Evolutionary conservation across 1,284 basidiomycete species (phyloP).

Genomic region (Leucoagaricus sp.): DNA sequence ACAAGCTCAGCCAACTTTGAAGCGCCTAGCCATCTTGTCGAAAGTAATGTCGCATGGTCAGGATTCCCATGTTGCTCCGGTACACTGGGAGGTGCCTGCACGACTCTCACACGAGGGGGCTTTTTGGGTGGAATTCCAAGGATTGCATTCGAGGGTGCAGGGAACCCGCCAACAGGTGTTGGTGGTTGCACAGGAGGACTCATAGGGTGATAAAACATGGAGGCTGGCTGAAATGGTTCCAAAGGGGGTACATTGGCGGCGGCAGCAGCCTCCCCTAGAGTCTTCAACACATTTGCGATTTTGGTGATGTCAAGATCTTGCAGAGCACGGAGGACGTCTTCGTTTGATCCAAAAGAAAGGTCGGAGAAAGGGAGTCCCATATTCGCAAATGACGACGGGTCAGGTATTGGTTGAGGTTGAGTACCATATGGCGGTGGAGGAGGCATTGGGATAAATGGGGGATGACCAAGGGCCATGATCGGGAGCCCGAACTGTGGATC

Average conservation of each 20-base stretch:
- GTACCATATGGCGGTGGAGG: neutral
- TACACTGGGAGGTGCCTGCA: slow-evolving; percentile 30
- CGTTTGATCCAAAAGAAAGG: slow-evolving; percentile 60
- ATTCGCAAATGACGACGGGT: slow-evolving; percentile 22
- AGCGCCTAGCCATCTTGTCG: slow-evolving; percentile 76
- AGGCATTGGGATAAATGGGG: slow-evolving; percentile 16
- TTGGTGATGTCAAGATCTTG: slow-evolving; percentile 73
- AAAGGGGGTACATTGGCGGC: slow-evolving; percentile 41
- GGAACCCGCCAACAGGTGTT: slow-evolving; percentile 5
- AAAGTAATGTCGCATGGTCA: slow-evolving; percentile 51
- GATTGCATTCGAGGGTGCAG: slow-evolving; percentile 28
- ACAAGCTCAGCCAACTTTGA: slow-evolving; percentile 67
- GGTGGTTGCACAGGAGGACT: neutral
- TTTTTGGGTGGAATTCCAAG: slow-evolving; percentile 25
- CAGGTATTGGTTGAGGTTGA: slow-evolving; percentile 24
- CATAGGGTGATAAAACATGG: slow-evolving; percentile 34
- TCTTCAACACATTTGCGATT: slow-evolving; percentile 63
- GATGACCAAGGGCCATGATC: slow-evolving; percentile 20
- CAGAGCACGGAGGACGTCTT: slow-evolving; percentile 69
- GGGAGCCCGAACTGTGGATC: slow-evolving; percentile 19
- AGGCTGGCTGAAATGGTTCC: slow-evolving; percentile 23
- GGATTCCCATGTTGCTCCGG: slow-evolving; percentile 32
- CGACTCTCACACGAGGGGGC: slow-evolving; percentile 22
- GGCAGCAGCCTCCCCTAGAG: slow-evolving; percentile 57
- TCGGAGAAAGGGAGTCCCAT: slow-evolving; percentile 34